Evolutionary conservation across 2,329 filamentous ascomycete species (phyloP).

Genomic region (Bretziella fagacearum): DNA sequence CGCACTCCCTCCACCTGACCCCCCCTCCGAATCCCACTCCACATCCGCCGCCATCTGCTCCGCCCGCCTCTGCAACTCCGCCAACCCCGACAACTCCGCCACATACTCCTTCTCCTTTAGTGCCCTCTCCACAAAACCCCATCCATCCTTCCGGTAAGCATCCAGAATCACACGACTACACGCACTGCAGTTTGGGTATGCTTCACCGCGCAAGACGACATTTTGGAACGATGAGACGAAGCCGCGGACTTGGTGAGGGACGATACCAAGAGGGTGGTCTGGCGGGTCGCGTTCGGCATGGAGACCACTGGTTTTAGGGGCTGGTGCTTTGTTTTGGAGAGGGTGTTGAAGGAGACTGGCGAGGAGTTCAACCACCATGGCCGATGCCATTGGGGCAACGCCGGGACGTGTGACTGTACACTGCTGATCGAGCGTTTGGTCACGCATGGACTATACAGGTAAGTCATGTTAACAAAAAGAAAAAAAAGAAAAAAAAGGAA

Average conservation of each 20-base stretch:
- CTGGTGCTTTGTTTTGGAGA: conserved; percentile 41
- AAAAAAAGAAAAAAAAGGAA: conserved; percentile 5
- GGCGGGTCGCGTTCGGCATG: conserved; percentile 37
- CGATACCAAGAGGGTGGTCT: conserved; percentile 46
- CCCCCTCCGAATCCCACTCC: conserved; percentile 39
- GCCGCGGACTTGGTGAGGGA: conserved; percentile 68
- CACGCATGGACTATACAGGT: conserved; percentile 58
- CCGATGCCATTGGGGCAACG: conserved; percentile 80
- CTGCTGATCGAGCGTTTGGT: conserved; percentile 91
- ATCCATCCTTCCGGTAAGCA: conserved; percentile 50
- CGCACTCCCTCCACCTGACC: conserved; percentile 14
- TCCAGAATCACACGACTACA: conserved; percentile 55
- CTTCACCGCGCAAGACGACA: conserved; percentile 52
- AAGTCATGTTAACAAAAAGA: conserved; percentile 17
- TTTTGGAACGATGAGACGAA: conserved; percentile 61
- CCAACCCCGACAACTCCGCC: conserved; percentile 55
- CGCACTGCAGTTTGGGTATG: conserved; percentile 67
- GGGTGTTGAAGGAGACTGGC: conserved; percentile 81
- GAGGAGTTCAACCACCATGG: conserved; percentile 75
- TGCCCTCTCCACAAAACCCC: conserved; percentile 61
- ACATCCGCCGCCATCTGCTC: conserved; percentile 35
- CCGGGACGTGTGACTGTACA: conserved; percentile 94
- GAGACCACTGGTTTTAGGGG: conserved; percentile 31
- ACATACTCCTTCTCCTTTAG: conserved; percentile 63
- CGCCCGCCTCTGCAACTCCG: conserved; percentile 49